These are phyloP conservation scores for Fusarium fujikuroi DNA, from an alignment of 2,329 filamentous ascomycete species.

Conservation along the genomic window DNA sequence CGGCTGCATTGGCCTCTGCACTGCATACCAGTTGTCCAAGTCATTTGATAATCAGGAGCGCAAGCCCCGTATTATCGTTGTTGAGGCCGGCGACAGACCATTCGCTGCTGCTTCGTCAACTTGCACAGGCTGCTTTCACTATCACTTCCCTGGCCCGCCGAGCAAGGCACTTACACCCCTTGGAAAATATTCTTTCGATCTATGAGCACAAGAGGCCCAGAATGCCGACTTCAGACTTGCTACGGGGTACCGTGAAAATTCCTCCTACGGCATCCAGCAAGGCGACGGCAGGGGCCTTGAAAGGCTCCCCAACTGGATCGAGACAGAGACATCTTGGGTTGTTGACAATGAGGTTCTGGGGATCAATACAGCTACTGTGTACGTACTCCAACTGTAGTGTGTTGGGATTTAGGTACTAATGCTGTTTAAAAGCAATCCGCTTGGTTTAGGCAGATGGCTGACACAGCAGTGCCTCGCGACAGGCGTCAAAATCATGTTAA, in stretches of 20 bases:
- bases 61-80: accelerated
- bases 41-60: accelerated
- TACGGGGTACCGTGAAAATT: neutral
- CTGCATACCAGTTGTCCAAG: neutral
- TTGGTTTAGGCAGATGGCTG: neutral
- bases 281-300: neutral
- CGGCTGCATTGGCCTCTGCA: neutral
- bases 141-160: neutral
- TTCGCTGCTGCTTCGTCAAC: neutral
- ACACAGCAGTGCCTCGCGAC: neutral
- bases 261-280: neutral
- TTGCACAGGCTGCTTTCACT: neutral
- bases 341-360: neutral
- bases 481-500: too few species aligned
- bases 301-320: neutral
- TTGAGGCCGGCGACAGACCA: accelerated
- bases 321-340: neutral
- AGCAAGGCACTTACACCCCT: neutral
- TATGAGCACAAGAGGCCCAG: neutral
- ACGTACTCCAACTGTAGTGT: too few species aligned
- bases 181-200: neutral
- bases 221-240: neutral
- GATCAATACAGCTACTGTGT: neutral
- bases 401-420: too few species aligned
- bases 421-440: too few species aligned